Evolutionary conservation across 2,329 filamentous ascomycete genomes (phyloP), one percentile per base, ranked within the genome.

Genomic region (Fusarium sp.): DNA sequence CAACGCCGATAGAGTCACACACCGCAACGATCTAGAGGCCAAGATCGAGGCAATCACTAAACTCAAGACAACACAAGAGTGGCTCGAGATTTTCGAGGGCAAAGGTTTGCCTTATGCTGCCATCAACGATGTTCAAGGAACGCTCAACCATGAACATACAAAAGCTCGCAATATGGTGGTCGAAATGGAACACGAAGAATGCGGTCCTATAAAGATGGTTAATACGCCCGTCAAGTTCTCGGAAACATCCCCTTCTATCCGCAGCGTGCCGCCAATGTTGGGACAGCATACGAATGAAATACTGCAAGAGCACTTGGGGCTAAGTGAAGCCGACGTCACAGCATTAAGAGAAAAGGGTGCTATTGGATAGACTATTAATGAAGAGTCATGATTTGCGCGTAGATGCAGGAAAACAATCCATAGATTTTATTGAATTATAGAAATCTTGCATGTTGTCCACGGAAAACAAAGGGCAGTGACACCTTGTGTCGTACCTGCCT

Each of bases 141-240:
- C 96, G 0, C 83, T 99, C 55, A 90, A 92, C 65, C 94, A 98
- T 77, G 87, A 91, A 67, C 96, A 99, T 80, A 94, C 94, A 82
- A 84, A 82, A 82, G 94, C 94, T 24, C 88, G 96, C 61, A 87
- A 91, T 64, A 99, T 99, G 96, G 92, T 99, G 2, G 88, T 93
- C 16, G 92, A 97, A 77, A 84, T 98, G 46, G 88, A 97, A 1
- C 96, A 99, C 77, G 88, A 88, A 7, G 84, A 86, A 10, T 98
- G 95, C 78, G 96, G 96, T 1, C 87, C 91, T 1, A 91, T 99
- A 69, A 94, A 94, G 81, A 83, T 99, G 77, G 91, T 99, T 57
- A 98, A 97, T 76, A 97, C 94, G 1, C 96, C 96, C 0, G 91
- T 99, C 63, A 99, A 99, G 79, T 97, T 94, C 79, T 97, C 94